Evolutionary conservation across 106 monocot species (phyloP), one percentile per base, ranked within the genome.

Genomic region (Dendrobium chrysotoxum): DNA sequence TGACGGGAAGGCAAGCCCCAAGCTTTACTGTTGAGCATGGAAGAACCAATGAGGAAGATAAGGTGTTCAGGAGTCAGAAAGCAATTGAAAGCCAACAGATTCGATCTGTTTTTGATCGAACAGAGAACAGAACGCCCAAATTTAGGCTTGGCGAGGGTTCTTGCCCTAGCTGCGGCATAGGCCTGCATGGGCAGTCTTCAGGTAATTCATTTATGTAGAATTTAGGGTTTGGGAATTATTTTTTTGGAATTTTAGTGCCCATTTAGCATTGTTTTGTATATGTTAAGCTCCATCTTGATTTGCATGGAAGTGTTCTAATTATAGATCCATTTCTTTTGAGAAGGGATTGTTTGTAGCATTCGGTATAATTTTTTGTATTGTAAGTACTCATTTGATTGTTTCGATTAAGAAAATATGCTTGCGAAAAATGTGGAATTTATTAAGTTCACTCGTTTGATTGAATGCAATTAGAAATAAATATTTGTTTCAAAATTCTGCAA

Each of bases 81-180:
- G 81, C 74, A 6, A 40, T 79, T 4, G 82, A 77, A 20, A 76
- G 18, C 9, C 81, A 78, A 16, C 74, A 83, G 73, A 80, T 83
- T 21, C 83, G 82, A 0, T 82, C 25, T 3, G 76, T 75, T 28
- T 78, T 80, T 11, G 79, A 79, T 8, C 74, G 78, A 18, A 12
- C 39, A 10, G 58, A 72, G 28, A 73, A 81, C 21, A 77, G 35
- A 31, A 70, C 79, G 4, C 79, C 79, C 25, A 77, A 55, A 30
- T 91, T 88, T 77, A 76, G 83, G 25, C 74, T 82, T 26, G 66
- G 76, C n/a, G 81, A 84, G 17, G 81, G 50, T 4, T 16, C 46
- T 28, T 76, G 76, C 76, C 47, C 47, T 40, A 45, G 47, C 17
- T 76, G 76, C 76, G 76, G 76, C 28, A 1, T 26, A 12, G 77